Conservation (phyloP, 2,329 filamentous ascomycete species). For the Aspergillus hiratsukae region DNA sequence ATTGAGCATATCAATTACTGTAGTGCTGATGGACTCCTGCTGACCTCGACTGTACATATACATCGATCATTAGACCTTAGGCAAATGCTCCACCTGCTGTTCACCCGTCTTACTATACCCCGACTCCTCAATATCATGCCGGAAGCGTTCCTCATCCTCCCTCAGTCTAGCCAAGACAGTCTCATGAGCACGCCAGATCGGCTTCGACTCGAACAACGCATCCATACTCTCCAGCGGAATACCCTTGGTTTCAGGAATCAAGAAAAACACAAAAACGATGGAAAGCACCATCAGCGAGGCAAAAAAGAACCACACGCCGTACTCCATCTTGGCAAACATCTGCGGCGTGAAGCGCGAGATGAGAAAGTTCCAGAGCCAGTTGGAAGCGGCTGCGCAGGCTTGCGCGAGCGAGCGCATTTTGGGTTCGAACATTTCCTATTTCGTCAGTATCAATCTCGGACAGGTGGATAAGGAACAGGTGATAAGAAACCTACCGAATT, state of each 20-base stretch:
- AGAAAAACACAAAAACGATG: slow-evolving; percentile 55
- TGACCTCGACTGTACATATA: too few relatives aligned
- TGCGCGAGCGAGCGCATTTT: slow-evolving; percentile 67
- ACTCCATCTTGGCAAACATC: slow-evolving; percentile 44
- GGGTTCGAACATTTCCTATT: slow-evolving; percentile 64
- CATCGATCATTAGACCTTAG: background rate
- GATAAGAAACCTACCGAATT: slow-evolving; percentile 57
- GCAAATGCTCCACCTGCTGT: slow-evolving; percentile 11
- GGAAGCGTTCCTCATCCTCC: slow-evolving; percentile 34
- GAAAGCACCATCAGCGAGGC: slow-evolving; percentile 57
- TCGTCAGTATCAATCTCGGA: slow-evolving; percentile 8
- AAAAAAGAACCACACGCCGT: slow-evolving; percentile 65
- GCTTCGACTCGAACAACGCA: slow-evolving; percentile 47
- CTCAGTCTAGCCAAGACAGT: slow-evolving; percentile 28
- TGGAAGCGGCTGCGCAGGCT: slow-evolving; percentile 54
- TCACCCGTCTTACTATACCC: slow-evolving; percentile 7
- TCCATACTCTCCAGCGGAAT: slow-evolving; percentile 63
- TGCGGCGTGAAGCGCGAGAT: slow-evolving; percentile 39
- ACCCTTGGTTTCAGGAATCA: slow-evolving; percentile 62
- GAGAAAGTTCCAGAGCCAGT: slow-evolving; percentile 39
- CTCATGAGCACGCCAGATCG: slow-evolving; percentile 34
- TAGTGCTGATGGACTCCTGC: too few relatives aligned
- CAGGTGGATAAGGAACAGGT: slow-evolving; percentile 2
- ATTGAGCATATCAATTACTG: too few relatives aligned
- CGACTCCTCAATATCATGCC: slow-evolving; percentile 18